These are phyloP conservation scores for Blastobotrys serpentis DNA, from an alignment of 1,139 yeast genomes.

Conservation along the genomic window DNA sequence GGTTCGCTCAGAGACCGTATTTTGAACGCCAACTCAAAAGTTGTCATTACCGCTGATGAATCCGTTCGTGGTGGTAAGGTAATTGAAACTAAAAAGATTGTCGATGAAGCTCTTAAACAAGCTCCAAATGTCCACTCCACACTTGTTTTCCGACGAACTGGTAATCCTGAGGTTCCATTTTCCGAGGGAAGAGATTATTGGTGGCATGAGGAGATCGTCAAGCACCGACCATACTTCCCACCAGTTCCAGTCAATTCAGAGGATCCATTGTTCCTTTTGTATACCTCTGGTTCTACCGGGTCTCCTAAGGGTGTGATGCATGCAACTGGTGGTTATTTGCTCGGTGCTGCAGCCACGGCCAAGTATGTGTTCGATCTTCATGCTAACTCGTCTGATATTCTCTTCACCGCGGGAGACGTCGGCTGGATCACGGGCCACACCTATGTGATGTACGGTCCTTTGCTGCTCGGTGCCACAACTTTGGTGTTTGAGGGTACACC, in stretches of 20 bases:
- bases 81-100: constrained; percentile 86
- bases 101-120: constrained; percentile 82
- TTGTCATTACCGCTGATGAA: constrained; percentile 92
- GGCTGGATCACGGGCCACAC: constrained; percentile 99
- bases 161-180: constrained; percentile 70
- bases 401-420: constrained; percentile 97
- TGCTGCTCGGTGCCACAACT: constrained; percentile 83
- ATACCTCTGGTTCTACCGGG: constrained; percentile 97
- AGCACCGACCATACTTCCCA: constrained; percentile 81
- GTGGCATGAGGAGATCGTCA: constrained; percentile 87
- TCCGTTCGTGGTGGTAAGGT: constrained; percentile 96
- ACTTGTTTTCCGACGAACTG: constrained; percentile 85
- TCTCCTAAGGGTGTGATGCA: constrained; percentile 98
- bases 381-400: constrained; percentile 57
- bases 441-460: constrained; percentile 92
- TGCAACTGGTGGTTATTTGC: constrained; percentile 87
- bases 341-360: constrained; percentile 94
- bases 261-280: constrained; percentile 89
- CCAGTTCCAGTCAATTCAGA: constrained; percentile 87
- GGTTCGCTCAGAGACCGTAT: constrained; percentile 92
- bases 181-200: constrained; percentile 82
- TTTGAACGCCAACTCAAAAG: constrained; percentile 82
- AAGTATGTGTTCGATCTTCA: constrained; percentile 92
- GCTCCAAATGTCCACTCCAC: constrained; percentile 83
- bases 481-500: constrained; percentile 97